Conservation (phyloP, 768 basidiomycete genomes). For the Suillus hirtellus region DNA sequence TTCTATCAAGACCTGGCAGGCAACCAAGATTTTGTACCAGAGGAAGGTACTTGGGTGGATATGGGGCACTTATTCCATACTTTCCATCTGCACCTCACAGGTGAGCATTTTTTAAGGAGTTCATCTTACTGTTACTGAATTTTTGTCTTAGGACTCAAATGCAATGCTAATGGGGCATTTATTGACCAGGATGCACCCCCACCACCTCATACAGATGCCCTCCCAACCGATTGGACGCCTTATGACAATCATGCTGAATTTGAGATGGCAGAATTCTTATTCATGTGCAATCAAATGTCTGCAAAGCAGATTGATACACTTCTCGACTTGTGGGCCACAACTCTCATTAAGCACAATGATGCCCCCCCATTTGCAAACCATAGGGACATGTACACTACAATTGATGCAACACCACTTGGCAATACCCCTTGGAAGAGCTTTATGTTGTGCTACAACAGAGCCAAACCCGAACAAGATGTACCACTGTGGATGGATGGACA, state of each 20-base stretch:
- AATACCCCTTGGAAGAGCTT: slow-evolving; percentile 32
- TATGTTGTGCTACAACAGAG: slow-evolving; percentile 16
- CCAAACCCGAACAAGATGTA: slow-evolving; percentile 12
- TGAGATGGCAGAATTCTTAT: slow-evolving; percentile 24
- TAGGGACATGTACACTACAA: slow-evolving; percentile 23
- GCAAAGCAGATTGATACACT: slow-evolving; percentile 21
- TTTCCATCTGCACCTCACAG: background rate
- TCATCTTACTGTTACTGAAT: background rate
- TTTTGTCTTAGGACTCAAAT: background rate
- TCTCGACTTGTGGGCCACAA: slow-evolving; percentile 21
- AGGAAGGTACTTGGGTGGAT: slow-evolving; percentile 6
- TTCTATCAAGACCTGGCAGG: accelerated
- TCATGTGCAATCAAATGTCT: slow-evolving; percentile 21
- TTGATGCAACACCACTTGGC: slow-evolving; percentile 28
- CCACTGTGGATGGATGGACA: slow-evolving; percentile 27
- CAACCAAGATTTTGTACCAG: background rate
- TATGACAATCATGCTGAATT: slow-evolving; percentile 20
- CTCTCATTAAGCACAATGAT: slow-evolving; percentile 3
- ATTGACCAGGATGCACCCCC: background rate
- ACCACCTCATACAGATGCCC: background rate
- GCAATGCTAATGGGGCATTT: background rate
- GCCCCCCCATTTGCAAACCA: slow-evolving; percentile 23
- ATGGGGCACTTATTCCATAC: background rate
- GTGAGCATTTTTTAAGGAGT: background rate
- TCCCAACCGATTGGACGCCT: slow-evolving; percentile 21